phyloP scores from a whole-genome alignment of 2,329 filamentous ascomycete species.

The Eutypa lata region DNA sequence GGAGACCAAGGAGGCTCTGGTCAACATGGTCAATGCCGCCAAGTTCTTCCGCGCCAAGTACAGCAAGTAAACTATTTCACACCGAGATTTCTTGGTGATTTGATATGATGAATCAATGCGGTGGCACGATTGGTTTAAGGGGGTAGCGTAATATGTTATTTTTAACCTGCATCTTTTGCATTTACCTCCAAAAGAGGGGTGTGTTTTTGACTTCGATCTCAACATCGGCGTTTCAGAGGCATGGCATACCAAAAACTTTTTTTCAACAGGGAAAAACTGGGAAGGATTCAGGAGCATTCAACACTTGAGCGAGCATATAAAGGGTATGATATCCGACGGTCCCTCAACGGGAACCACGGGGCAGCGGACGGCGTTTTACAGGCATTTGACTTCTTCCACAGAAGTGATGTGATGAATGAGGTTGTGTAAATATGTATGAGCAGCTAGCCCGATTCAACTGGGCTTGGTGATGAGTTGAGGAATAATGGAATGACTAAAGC shows the following conservation, averaged over 20 bases:
- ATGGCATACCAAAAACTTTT: conserved; percentile 32
- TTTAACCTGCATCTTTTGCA: conserved; percentile 30
- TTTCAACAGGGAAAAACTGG: conserved; percentile 25
- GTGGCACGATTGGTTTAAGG: conserved; percentile 2
- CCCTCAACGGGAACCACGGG: conserved; percentile 32
- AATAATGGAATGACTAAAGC: neutral
- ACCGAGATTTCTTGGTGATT: neutral
- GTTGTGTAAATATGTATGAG: conserved; percentile 26
- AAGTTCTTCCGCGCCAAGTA: conserved; percentile 95
- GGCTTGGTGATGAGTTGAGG: conserved; percentile 9
- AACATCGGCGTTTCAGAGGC: conserved; percentile 53
- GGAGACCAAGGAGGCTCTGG: conserved; percentile 94
- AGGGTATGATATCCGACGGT: conserved; percentile 31
- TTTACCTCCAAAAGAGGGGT: conserved; percentile 21
- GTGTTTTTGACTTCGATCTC: conserved; percentile 47
- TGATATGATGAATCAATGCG: neutral
- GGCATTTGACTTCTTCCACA: conserved; percentile 24
- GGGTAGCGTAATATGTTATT: conserved; percentile 20
- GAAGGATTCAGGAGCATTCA: conserved; percentile 31
- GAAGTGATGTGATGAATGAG: conserved; percentile 15
- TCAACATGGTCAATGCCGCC: conserved; percentile 97
- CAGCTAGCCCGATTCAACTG: conserved; percentile 27
- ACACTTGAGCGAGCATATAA: conserved; percentile 29
- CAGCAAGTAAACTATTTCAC: conserved; percentile 50
- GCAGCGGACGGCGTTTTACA: conserved; percentile 28